Base-by-base conservation (phyloP, 1,284 basidiomycete species). In the Fomes fomentarius region DNA sequence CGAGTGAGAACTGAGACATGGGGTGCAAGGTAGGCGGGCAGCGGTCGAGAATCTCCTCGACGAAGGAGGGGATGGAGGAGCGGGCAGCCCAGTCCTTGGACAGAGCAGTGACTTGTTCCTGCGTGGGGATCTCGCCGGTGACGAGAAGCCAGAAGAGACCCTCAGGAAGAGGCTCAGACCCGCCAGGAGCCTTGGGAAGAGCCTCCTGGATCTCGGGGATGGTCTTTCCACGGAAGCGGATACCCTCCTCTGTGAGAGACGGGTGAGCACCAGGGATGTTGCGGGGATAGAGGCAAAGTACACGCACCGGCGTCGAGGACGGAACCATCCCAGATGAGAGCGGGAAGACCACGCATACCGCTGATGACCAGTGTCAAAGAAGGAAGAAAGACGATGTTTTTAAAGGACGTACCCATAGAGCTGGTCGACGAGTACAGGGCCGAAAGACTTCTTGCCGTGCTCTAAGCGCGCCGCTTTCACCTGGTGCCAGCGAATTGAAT, bases 1-100 rank as follows among this genome's bases (percentile, higher is more conserved):
- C 95, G 69, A 96, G 80, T 71, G 89, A 89, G 78, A 98, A 96
- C 77, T 98, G 94, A 74, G 89, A 93, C 94, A 97, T 98, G 62
- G 94, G 94, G 76, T 97, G 95, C 51, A 97, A 83, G 26, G 93
- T 95, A 51, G 93, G 92, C 56, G 94, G 93, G 78, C 92, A 95
- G 71, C 91, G 80, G 77, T 98, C 95, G 53, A 98, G 84, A 65
- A 96, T 82, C 68, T 96, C 93, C 75, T 97, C 94, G 34, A 97
- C 90, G 66, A 96, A 95, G 58, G 91, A 87, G 46, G 95, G 94
- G 63, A 98, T 84, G 53, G 87, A 82, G 51, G 93, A 85, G 65
- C 94, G 90, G 42, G 92, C 91, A 54, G 94, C 94, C 91, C 94
- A 96, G 71, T 97, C 95, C 67, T 85, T 86, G 57, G 91, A 93